Conservation (phyloP, 768 basidiomycete genomes). For the Kockovaella imperatae region DNA sequence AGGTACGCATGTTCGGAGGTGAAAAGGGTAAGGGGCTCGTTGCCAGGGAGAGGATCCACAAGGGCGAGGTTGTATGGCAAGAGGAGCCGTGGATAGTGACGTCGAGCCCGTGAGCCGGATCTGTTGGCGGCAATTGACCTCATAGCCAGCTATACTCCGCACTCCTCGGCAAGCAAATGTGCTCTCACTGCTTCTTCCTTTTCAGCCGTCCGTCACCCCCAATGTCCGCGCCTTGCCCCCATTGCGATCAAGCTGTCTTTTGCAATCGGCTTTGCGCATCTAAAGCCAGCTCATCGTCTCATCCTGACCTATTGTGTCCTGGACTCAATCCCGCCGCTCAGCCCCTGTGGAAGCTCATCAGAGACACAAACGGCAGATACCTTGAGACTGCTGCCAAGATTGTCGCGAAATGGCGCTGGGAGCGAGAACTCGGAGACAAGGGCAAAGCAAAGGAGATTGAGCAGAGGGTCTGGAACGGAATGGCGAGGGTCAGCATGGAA, state of each 20-base stretch:
- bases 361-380: constrained; percentile 62
- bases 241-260: constrained; percentile 56
- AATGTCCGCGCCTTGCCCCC: constrained; percentile 53
- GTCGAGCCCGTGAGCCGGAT: constrained; percentile 25
- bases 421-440: constrained; percentile 46
- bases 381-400: constrained; percentile 65
- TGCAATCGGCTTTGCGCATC: constrained; percentile 71
- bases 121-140: not conserved
- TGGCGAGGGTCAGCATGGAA: constrained; percentile 72
- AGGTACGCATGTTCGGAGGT: constrained; percentile 60
- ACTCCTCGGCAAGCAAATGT: constrained; percentile 56
- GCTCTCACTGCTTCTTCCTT: constrained; percentile 61
- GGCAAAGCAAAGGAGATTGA: constrained; percentile 53
- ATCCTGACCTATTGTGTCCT: constrained; percentile 66
- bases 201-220: constrained; percentile 51
- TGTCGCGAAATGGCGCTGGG: constrained; percentile 58
- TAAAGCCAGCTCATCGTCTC: constrained; percentile 51
- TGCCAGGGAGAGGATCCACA: constrained; percentile 58
- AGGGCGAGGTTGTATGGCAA: constrained; percentile 72
- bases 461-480: constrained; percentile 47
- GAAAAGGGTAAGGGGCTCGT: constrained; percentile 78
- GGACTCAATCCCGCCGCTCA: constrained; percentile 63
- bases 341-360: constrained; percentile 57
- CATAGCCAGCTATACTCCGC: constrained; percentile 69
- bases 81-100: constrained; percentile 50